A percentile compares a stretch with the other conserved stretches of the same genome.
phyloP scores from a whole-genome alignment of 352 stramenopile species.

The Plasmopara halstedii region DNA sequence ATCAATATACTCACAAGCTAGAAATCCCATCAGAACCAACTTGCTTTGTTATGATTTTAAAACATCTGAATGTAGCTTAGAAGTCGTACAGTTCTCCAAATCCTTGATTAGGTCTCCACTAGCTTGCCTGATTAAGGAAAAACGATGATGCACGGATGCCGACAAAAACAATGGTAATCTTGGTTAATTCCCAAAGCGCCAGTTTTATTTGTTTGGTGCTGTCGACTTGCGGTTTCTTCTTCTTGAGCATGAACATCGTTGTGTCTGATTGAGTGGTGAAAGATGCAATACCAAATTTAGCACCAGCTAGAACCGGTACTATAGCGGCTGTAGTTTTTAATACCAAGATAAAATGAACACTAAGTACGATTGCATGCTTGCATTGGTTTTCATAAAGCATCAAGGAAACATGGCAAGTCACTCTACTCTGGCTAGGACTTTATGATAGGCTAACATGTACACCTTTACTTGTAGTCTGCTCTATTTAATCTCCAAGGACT shows the following conservation, averaged over 20 bases:
- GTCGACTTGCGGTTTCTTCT: conserved; percentile 83
- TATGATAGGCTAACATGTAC: conserved; percentile 3
- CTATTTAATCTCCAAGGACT: conserved; percentile 97
- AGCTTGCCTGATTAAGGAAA: conserved; percentile 57
- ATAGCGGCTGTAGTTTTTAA: too few species aligned
- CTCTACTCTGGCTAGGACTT: background rate
- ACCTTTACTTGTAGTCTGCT: conserved; percentile 66
- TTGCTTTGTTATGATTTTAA: conserved; percentile 2
- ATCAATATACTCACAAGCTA: conserved; percentile 3
- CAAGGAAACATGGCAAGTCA: conserved; percentile 13
- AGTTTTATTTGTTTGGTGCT: conserved; percentile 69
- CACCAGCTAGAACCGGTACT: too few species aligned
- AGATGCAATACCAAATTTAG: too few species aligned
- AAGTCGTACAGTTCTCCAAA: too few species aligned
- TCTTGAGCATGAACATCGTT: conserved; percentile 83
- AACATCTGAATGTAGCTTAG: too few species aligned
- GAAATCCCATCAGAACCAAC: conserved; percentile 3
- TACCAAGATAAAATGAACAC: background rate
- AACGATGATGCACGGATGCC: conserved; percentile 67
- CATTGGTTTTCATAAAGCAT: too few species aligned
- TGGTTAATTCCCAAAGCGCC: conserved; percentile 62
- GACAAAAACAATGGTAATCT: conserved; percentile 68
- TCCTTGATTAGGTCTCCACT: conserved; percentile 9
- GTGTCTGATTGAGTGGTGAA: background rate
- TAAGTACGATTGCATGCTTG: background rate